These are phyloP conservation scores for Fraxinus quadrangulata DNA, from an alignment of 257 asterid species.

Conservation along the genomic window DNA sequence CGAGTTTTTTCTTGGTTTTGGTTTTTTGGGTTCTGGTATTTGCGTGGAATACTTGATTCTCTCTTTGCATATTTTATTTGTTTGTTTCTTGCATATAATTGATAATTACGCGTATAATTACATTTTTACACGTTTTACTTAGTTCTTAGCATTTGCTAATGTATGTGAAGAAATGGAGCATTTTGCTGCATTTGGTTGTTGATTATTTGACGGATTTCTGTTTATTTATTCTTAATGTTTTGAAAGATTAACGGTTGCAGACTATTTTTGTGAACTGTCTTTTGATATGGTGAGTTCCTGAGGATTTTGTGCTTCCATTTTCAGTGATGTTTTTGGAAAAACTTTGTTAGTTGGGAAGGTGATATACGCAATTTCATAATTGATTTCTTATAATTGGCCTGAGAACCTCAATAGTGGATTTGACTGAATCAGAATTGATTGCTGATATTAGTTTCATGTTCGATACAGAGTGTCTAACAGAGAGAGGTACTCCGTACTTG, in stretches of 20 bases:
- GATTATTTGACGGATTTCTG: neutral
- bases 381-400: neutral
- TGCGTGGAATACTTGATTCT: neutral
- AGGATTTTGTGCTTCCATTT: neutral
- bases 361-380: neutral
- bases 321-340: neutral
- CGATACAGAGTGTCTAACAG: conserved; percentile 29
- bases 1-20: conserved; percentile 16
- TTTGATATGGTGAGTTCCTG: neutral
- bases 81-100: too few species aligned
- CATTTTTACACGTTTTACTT: neutral
- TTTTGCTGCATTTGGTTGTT: too few species aligned
- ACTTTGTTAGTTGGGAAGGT: neutral
- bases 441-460: conserved; percentile 8
- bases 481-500: conserved; percentile 29
- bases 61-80: too few species aligned
- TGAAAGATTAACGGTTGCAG: neutral
- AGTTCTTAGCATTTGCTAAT: neutral
- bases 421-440: conserved; percentile 6
- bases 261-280: neutral
- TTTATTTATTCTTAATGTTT: neutral
- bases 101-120: neutral
- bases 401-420: conserved; percentile 4
- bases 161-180: neutral
- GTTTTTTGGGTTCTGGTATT: conserved; percentile 1